Evolutionary conservation across 169 alveolate genomes (phyloP).

Genomic region (Perkinsus chesapeaki): DNA sequence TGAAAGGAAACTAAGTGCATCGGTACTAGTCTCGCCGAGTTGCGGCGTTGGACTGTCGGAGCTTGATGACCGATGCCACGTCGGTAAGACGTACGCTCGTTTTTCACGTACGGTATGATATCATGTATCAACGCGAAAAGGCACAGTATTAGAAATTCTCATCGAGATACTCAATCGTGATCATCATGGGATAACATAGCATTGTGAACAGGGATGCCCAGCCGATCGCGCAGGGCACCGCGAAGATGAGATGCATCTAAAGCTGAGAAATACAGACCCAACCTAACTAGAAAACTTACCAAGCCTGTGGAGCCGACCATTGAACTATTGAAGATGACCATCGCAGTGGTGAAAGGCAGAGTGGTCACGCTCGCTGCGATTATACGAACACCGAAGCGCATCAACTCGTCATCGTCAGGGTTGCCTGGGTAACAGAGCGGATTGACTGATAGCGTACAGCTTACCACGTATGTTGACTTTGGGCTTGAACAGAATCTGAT

Average conservation of each 20-base stretch:
- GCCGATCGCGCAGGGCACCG: not conserved
- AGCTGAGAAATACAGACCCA: not conserved
- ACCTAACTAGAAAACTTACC: not conserved
- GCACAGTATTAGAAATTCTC: not conserved
- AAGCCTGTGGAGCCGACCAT: not conserved
- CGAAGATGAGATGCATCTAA: not conserved
- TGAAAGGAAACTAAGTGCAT: no score
- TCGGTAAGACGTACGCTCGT: not conserved
- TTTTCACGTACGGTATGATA: not conserved
- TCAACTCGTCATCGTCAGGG: not conserved
- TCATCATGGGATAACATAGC: not conserved
- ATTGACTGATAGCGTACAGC: not conserved
- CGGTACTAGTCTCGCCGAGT: no score
- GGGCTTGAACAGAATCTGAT: not conserved
- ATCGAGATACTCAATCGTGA: not conserved
- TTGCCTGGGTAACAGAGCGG: not conserved
- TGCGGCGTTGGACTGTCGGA: no score
- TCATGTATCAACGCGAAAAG: not conserved
- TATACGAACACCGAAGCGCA: not conserved
- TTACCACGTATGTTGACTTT: not conserved
- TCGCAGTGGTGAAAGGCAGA: not conserved
- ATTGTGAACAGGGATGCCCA: not conserved
- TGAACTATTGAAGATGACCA: not conserved
- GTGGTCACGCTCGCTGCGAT: not conserved
- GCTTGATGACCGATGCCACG: no score